A percentile compares a stretch with the other conserved stretches of the same genome.
These are phyloP conservation scores for Ophiocordyceps sinensis DNA, from an alignment of 2,329 filamentous ascomycete genomes.

Conservation along the genomic window DNA sequence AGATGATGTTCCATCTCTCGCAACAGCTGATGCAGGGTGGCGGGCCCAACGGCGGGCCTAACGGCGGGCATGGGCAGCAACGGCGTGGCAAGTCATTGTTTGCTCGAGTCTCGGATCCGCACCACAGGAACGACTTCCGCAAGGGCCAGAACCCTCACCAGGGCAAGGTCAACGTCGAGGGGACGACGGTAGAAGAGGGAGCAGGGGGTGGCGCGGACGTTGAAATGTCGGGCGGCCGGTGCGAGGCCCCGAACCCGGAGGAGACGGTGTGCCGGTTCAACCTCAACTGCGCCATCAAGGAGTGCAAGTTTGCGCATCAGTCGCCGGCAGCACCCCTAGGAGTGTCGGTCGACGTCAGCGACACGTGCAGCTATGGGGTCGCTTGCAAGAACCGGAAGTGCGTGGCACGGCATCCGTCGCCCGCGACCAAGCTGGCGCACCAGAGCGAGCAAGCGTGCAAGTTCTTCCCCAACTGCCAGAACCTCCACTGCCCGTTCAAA, in stretches of 20 bases:
- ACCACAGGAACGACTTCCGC: slow-evolving; percentile 32
- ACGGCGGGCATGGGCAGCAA: slow-evolving; percentile 21
- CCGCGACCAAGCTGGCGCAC: slow-evolving; percentile 63
- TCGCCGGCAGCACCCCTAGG: slow-evolving; percentile 77
- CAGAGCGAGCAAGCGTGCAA: slow-evolving; percentile 78
- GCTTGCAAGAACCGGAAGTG: slow-evolving; percentile 97
- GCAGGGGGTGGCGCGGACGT: slow-evolving; percentile 40
- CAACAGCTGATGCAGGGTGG: slow-evolving; percentile 46
- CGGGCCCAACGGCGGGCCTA: slow-evolving; percentile 26
- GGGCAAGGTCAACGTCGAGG: slow-evolving; percentile 17
- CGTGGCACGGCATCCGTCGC: slow-evolving; percentile 80
- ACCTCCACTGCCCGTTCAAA: slow-evolving; percentile 74
- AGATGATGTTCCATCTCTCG: slow-evolving; percentile 68
- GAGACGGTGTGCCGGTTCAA: slow-evolving; percentile 81
- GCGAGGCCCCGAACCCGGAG: slow-evolving; percentile 40
- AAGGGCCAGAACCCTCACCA: slow-evolving; percentile 31
- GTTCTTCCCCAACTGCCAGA: slow-evolving; percentile 85
- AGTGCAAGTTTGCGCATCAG: slow-evolving; percentile 89
- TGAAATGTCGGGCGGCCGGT: slow-evolving; percentile 42
- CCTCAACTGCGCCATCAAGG: slow-evolving; percentile 70
- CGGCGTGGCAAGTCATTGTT: slow-evolving; percentile 50
- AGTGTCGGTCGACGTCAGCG: slow-evolving; percentile 60
- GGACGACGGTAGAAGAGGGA: slow-evolving; percentile 16
- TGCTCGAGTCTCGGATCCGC: slow-evolving; percentile 51
- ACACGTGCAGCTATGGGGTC: slow-evolving; percentile 70